phyloP scores from a whole-genome alignment of 202 grass and related monocot genomes.

The Setaria italica region DNA sequence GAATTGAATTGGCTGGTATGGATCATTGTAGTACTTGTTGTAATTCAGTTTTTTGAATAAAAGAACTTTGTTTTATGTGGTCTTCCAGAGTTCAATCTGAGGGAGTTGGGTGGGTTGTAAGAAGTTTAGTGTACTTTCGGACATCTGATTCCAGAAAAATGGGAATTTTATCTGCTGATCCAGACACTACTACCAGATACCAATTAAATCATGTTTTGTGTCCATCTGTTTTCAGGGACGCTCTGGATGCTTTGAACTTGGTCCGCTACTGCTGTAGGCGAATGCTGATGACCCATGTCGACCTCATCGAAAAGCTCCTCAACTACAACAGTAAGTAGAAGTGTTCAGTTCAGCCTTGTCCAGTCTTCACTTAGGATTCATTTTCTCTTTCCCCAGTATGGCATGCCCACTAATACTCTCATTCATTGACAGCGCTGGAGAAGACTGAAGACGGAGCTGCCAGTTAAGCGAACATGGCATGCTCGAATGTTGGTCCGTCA shows the following conservation, averaged over 20 bases:
- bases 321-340: constrained; percentile 74
- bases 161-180: not conserved
- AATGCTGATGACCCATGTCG: constrained; percentile 92
- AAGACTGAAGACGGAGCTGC: constrained; percentile 42
- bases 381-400: not conserved
- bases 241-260: constrained; percentile 61
- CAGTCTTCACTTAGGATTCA: not conserved
- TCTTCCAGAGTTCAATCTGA: not conserved
- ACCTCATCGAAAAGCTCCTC: constrained; percentile 81
- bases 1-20: not conserved
- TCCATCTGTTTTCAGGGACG: constrained; percentile 52
- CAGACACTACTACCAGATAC: not conserved
- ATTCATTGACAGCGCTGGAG: constrained; percentile 60
- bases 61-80: not conserved
- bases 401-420: constrained; percentile 25
- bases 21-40: not conserved
- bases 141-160: not conserved
- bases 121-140: constrained; percentile 7
- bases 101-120: not conserved
- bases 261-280: constrained; percentile 76
- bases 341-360: not conserved
- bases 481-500: not conserved
- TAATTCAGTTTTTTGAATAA: constrained; percentile 18
- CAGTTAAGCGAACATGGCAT: constrained; percentile 17
- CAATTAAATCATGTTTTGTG: constrained; percentile 6